Conservation (phyloP, 768 basidiomycete genomes). For the Suillus sp. region DNA sequence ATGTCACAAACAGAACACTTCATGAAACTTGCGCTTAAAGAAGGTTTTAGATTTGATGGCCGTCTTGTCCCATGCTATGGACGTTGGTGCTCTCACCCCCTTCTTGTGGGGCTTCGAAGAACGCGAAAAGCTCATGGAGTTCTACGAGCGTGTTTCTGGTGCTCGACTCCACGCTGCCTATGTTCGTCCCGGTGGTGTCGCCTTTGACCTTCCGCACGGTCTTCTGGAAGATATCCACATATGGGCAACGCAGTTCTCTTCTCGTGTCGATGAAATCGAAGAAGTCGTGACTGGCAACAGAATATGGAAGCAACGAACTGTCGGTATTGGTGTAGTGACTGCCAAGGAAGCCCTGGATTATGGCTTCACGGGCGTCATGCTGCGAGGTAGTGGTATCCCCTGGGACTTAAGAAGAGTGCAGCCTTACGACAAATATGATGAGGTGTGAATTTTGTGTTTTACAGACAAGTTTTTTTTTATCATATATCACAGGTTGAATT, state of each 20-base stretch:
- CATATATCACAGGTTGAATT: constrained; percentile 75
- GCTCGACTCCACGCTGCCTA: constrained; percentile 98
- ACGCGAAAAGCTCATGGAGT: constrained; percentile 99
- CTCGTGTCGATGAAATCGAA: constrained; percentile 94
- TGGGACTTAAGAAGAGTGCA: constrained; percentile 94
- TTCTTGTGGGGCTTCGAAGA: constrained; percentile 99
- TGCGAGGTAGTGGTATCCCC: constrained; percentile 88
- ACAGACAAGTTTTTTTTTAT: background rate
- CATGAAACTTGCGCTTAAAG: background rate
- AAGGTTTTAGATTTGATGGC: constrained; percentile 83
- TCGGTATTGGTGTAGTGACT: constrained; percentile 88
- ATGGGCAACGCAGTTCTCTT: constrained; percentile 94
- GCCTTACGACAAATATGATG: constrained; percentile 96
- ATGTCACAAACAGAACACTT: constrained; percentile 28
- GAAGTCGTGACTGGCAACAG: constrained; percentile 97
- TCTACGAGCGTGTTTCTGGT: constrained; percentile 98
- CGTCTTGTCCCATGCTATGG: constrained; percentile 92
- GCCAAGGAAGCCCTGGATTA: constrained; percentile 92
- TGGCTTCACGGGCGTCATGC: constrained; percentile 95
- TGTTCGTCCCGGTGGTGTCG: constrained; percentile 95
- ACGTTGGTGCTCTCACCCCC: constrained; percentile 96
- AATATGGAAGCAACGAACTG: constrained; percentile 96
- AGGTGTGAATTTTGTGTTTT: constrained; percentile 48
- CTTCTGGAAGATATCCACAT: constrained; percentile 97
- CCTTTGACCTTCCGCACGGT: constrained; percentile 97